These are phyloP conservation scores for Corniculantispora saksenae DNA, from an alignment of 2,329 filamentous ascomycete genomes.

Conservation along the genomic window DNA sequence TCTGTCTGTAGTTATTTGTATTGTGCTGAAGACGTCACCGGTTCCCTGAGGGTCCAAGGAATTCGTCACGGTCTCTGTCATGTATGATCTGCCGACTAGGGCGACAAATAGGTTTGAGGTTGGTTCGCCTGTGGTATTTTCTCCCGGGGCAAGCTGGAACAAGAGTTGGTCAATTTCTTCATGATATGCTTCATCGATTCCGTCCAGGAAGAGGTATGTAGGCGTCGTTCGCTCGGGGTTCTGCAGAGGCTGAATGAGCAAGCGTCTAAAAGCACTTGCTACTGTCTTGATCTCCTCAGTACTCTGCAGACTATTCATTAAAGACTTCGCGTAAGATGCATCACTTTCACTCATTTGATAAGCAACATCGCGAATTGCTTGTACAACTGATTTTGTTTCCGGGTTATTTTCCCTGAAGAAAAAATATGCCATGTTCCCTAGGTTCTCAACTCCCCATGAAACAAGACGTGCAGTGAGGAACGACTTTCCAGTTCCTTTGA, in stretches of 20 bases:
- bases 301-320: constrained; percentile 36
- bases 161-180: constrained; percentile 41
- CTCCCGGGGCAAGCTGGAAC: constrained; percentile 32
- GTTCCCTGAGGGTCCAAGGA: constrained; percentile 35
- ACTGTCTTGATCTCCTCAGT: constrained; percentile 45
- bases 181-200: constrained; percentile 46
- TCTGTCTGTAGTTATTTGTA: constrained; percentile 45
- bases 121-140: constrained; percentile 23
- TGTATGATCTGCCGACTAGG: constrained; percentile 43
- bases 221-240: constrained; percentile 33
- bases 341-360: constrained; percentile 50
- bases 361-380: constrained; percentile 47
- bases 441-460: constrained; percentile 38
- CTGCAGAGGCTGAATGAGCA: constrained; percentile 42
- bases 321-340: constrained; percentile 44
- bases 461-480: constrained; percentile 47
- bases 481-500: constrained; percentile 46
- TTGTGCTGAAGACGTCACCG: constrained; percentile 37
- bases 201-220: constrained; percentile 48
- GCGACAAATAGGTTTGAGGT: constrained; percentile 37
- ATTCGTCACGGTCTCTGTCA: constrained; percentile 40
- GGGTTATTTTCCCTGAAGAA: constrained; percentile 51
- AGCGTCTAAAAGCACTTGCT: constrained; percentile 43
- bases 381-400: constrained; percentile 45
- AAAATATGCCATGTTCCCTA: constrained; percentile 44